Base-by-base conservation (phyloP, 163 green algal genomes). In the Coccomyxa subellipsoidea region DNA sequence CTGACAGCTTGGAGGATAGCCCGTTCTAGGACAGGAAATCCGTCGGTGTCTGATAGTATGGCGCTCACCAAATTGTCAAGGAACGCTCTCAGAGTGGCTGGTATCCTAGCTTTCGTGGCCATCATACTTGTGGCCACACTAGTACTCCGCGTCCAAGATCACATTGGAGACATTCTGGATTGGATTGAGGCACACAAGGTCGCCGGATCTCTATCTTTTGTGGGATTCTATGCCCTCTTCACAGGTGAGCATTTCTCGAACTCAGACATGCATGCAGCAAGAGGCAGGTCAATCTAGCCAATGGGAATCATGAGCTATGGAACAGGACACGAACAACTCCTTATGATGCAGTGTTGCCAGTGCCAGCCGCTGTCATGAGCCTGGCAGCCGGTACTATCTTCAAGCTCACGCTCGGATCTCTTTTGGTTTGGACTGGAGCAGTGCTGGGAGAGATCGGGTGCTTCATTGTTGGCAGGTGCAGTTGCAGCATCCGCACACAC, bases 381-480 rank as follows among this genome's bases (percentile, higher is more conserved):
- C 80, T 84, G n/a, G 80, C 70, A 36, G 80, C 72, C 35, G 80
- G 80, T 18, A 31, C 54, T 8, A 40, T 80, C 18, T 84, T 84
- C 36, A 72, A 72, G 29, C 21, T 80, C 9, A 18, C 34, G 53
- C 73, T 84, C 21, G 80, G 80, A 32, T 69, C 53, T 8, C 32
- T 79, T 15, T 38, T 80, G 32, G 80, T 84, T 0, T 84, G 80
- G 80, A 34, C 38, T 12, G 80, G 80, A 21, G 80, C 80, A 8
- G 59, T 53, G 0, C 12, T 80, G 15, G 80, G 80, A 29, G 39
- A 77, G 7, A 80, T 75, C 0, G 54, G 71, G 27, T 54, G 69
- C 0, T 80, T 84, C 29, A n/a, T 80, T 23, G 4, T 80, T 38
- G 76, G 76, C 27, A 80, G 76, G 39, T 66, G n/a, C 47, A 12